A percentile compares a stretch with the other conserved stretches of the same genome.
phyloP scores from a whole-genome alignment of 106 monocot species.

The Ottelia alismoides region DNA sequence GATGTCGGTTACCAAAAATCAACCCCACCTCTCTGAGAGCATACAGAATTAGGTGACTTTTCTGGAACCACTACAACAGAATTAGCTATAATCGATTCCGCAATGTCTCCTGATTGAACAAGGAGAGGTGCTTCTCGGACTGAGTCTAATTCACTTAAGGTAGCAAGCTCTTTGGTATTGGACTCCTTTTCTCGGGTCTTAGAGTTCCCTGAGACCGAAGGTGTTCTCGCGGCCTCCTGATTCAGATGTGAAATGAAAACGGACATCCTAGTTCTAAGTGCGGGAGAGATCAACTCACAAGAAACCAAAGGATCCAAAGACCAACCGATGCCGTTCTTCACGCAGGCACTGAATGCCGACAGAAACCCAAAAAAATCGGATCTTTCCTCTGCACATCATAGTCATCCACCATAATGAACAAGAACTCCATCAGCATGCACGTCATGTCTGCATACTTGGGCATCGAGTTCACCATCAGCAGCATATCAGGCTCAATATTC shows the following conservation, averaged over 20 bases:
- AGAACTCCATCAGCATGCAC: slow-evolving; percentile 56
- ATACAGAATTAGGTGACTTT: neutral
- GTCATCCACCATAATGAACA: slow-evolving; percentile 73
- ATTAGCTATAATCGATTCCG: neutral
- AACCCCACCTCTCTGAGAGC: neutral
- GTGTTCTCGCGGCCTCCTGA: no score
- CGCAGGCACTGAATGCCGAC: slow-evolving; percentile 22
- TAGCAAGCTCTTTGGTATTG: no score
- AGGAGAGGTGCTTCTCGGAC: no score
- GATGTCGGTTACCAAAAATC: no score
- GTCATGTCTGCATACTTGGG: slow-evolving; percentile 64
- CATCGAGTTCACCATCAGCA: slow-evolving; percentile 73
- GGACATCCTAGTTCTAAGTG: slow-evolving; percentile 31
- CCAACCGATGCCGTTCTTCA: slow-evolving; percentile 47
- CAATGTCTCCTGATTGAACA: neutral
- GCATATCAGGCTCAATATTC: slow-evolving; percentile 85
- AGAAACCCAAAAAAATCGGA: slow-evolving; percentile 30
- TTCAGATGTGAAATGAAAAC: slow-evolving; percentile 5
- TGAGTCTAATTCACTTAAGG: no score
- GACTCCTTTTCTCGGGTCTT: no score
- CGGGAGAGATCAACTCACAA: slow-evolving; percentile 27
- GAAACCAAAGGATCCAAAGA: slow-evolving; percentile 43
- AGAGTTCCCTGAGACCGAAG: no score
- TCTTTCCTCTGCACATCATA: slow-evolving; percentile 60
- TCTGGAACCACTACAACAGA: neutral